A percentile compares a stretch with the other conserved stretches of the same genome.
Evolutionary conservation across 176 grass and related monocot species (phyloP).

Genomic region (Oropetium thomaeum): DNA sequence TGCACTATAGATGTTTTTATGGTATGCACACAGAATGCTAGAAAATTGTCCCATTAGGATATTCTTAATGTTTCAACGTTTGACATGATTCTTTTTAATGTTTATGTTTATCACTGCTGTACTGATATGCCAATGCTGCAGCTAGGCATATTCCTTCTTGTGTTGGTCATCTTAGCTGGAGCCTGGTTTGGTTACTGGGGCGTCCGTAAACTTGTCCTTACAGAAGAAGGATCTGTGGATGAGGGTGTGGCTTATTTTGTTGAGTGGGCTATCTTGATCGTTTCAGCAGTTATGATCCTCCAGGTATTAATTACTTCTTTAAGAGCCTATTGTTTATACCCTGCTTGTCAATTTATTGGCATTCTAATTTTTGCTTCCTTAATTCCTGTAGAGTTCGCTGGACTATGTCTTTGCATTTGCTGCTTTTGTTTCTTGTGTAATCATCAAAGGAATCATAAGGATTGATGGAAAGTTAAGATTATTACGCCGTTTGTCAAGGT

Average conservation of each 20-base stretch:
- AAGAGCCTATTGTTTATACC: background rate
- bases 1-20: background rate
- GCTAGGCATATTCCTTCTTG: conserved; percentile 77
- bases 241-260: conserved; percentile 81
- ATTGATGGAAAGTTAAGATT: conserved; percentile 38
- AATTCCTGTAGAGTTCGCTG: conserved; percentile 66
- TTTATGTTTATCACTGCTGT: background rate
- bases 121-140: conserved; percentile 32
- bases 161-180: conserved; percentile 73
- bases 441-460: conserved; percentile 50
- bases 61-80: conserved; percentile 16
- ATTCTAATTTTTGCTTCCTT: conserved; percentile 5
- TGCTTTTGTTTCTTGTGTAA: conserved; percentile 48
- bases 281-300: conserved; percentile 82
- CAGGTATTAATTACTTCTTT: conserved; percentile 56
- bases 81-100: background rate
- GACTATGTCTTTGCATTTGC: conserved; percentile 64
- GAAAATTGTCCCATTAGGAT: background rate
- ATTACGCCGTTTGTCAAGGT: conserved; percentile 49
- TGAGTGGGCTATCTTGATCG: conserved; percentile 74
- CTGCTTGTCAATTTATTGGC: conserved; percentile 9
- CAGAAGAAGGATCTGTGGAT: conserved; percentile 89
- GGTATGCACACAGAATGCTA: background rate
- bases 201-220: conserved; percentile 89
- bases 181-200: conserved; percentile 99